phyloP scores from a whole-genome alignment of 352 stramenopile species.

The Phytopythium oedochilum region DNA sequence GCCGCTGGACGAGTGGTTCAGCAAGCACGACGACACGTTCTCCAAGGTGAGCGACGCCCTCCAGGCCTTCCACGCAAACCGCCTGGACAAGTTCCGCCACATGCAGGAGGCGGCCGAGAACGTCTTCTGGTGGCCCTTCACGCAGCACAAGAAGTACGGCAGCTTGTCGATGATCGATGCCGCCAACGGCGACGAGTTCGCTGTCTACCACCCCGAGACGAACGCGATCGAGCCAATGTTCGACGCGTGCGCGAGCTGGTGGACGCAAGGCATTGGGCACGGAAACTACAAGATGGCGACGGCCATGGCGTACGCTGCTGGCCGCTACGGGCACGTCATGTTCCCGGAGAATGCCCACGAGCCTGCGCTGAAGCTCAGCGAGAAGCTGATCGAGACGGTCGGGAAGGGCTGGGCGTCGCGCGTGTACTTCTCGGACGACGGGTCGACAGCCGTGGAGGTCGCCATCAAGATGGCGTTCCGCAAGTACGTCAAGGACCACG shows the following conservation, averaged over 20 bases:
- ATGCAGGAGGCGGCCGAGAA: slow-evolving; percentile 59
- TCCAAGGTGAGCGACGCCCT: slow-evolving; percentile 42
- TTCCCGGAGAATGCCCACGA: slow-evolving; percentile 90
- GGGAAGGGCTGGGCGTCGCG: slow-evolving; percentile 81
- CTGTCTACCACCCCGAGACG: slow-evolving; percentile 37
- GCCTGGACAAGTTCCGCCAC: slow-evolving; percentile 45
- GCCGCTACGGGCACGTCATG: slow-evolving; percentile 91
- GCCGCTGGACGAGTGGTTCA: slow-evolving; percentile 71
- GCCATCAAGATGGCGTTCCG: slow-evolving; percentile 91
- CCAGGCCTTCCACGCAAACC: slow-evolving; percentile 45
- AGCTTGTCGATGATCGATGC: slow-evolving; percentile 87
- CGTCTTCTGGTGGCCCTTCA: slow-evolving; percentile 93
- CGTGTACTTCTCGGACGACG: slow-evolving; percentile 92
- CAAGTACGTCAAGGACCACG: slow-evolving; percentile 73
- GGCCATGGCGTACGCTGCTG: slow-evolving; percentile 83
- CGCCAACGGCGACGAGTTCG: slow-evolving; percentile 87
- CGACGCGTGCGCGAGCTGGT: slow-evolving; percentile 91
- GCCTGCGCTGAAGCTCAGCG: slow-evolving; percentile 72
- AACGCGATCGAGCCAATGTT: slow-evolving; percentile 70
- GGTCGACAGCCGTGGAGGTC: slow-evolving; percentile 88
- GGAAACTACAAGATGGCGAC: slow-evolving; percentile 87
- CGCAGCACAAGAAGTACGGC: slow-evolving; percentile 86
- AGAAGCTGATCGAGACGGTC: slow-evolving; percentile 73
- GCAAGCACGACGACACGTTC: slow-evolving; percentile 41
- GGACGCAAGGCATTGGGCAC: slow-evolving; percentile 90